Evolutionary conservation across 768 basidiomycete species (phyloP).

Genomic region (Obba rivulosa): DNA sequence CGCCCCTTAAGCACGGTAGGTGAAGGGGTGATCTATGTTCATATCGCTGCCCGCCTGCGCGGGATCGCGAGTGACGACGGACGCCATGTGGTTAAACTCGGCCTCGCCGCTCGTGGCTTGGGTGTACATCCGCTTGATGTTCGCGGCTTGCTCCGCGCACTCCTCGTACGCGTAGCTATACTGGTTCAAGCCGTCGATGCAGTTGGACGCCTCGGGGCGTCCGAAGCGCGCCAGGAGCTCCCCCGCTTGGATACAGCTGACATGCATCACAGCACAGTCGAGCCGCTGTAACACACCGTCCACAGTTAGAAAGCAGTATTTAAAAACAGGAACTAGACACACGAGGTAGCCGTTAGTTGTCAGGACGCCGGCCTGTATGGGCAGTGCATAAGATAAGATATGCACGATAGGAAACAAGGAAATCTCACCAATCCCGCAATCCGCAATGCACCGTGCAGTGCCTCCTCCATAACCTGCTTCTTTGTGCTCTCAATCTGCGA

Average conservation of each 20-base stretch:
- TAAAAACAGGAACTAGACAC: constrained; percentile 18
- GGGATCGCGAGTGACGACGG: constrained; percentile 20
- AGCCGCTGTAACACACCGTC: constrained; percentile 43
- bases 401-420: constrained; percentile 2
- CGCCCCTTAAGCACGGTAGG: not conserved
- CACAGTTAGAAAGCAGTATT: not conserved
- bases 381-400: not conserved
- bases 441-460: constrained; percentile 77
- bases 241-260: constrained; percentile 81
- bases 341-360: constrained; percentile 86
- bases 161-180: constrained; percentile 88
- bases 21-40: constrained; percentile 14
- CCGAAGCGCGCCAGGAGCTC: constrained; percentile 77
- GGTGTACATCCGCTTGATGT: constrained; percentile 50
- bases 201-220: constrained; percentile 75
- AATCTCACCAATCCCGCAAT: constrained; percentile 78
- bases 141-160: constrained; percentile 68
- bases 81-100: constrained; percentile 37
- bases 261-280: constrained; percentile 87
- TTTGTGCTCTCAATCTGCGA: constrained; percentile 57
- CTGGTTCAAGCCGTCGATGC: constrained; percentile 82
- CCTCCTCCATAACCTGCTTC: constrained; percentile 73
- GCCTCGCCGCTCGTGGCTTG: constrained; percentile 34
- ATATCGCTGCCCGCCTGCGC: constrained; percentile 8
- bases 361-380: constrained; percentile 65